Conservation (phyloP, 768 basidiomycete genomes). For the Phanerodontia chrysosporium region DNA sequence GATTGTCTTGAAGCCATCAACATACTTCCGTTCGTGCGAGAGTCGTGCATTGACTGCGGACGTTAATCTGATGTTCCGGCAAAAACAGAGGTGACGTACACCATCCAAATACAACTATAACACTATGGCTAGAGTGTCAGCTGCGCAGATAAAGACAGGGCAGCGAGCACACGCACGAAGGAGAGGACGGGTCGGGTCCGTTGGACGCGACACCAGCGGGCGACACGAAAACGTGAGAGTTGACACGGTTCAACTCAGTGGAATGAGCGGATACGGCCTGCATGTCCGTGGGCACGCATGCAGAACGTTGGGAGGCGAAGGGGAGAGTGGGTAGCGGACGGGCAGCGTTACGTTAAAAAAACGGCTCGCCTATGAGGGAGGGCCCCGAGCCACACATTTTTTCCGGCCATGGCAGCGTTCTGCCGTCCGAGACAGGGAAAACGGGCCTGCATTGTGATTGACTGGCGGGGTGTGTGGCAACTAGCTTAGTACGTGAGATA, state of each 20-base stretch:
- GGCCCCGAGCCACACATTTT: neutral
- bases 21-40: conserved; percentile 11
- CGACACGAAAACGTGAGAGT: conserved; percentile 14
- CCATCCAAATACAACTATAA: conserved; percentile 19
- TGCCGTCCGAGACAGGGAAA: neutral
- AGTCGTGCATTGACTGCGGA: conserved; percentile 14
- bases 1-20: neutral
- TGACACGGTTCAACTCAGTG: conserved; percentile 5
- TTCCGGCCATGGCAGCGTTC: neutral
- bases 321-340: neutral
- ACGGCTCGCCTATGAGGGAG: neutral
- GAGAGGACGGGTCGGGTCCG: conserved; percentile 11
- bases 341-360: neutral
- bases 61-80: neutral
- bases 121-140: conserved; percentile 3
- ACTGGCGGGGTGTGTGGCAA: neutral
- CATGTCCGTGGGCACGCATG: neutral
- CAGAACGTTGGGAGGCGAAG: neutral
- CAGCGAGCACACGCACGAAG: conserved; percentile 10
- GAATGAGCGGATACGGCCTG: neutral
- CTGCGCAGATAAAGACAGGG: neutral
- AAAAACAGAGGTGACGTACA: conserved; percentile 7
- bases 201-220: conserved; percentile 1
- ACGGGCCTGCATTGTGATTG: neutral
- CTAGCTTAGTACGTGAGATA: neutral